These are phyloP conservation scores for Picochlorum sp. DNA, from an alignment of 139 green algal species.

Conservation along the genomic window DNA sequence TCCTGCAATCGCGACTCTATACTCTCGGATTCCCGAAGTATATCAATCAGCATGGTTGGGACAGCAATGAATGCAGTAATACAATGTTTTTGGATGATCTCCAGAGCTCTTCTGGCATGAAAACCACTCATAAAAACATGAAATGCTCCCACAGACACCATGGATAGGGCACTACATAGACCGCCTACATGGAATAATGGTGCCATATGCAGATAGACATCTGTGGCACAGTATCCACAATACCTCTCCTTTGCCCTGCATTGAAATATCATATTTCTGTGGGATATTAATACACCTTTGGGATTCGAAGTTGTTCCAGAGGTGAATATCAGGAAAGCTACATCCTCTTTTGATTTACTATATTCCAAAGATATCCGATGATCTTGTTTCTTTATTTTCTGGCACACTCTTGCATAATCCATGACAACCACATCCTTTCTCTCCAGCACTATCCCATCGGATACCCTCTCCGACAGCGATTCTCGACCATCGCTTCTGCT, in stretches of 20 bases:
- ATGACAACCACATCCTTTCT: no score
- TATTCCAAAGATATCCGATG: not conserved
- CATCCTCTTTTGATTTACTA: not conserved
- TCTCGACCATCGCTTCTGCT: no score
- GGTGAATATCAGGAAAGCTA: constrained; percentile 27
- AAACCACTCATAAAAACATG: constrained; percentile 41
- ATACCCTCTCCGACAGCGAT: no score
- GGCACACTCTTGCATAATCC: no score
- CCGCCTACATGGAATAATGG: constrained; percentile 84
- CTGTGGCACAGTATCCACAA: constrained; percentile 40
- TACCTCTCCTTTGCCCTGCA: constrained; percentile 56
- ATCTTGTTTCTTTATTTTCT: no score
- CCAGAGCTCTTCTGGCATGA: constrained; percentile 2
- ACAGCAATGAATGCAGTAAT: constrained; percentile 69
- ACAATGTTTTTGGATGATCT: constrained; percentile 15
- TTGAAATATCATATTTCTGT: constrained; percentile 54
- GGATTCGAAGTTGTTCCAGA: constrained; percentile 55
- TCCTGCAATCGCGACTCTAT: not conserved
- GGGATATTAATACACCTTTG: constrained; percentile 51
- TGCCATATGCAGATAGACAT: constrained; percentile 78
- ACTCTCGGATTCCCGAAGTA: constrained; percentile 21
- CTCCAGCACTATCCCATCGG: no score
- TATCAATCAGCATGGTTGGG: constrained; percentile 71
- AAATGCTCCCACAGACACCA: constrained; percentile 47
- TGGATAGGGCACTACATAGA: constrained; percentile 62